Base-by-base conservation (phyloP, 495 filamentous ascomycete genomes). In the Hypoxylon subgilvum region DNA sequence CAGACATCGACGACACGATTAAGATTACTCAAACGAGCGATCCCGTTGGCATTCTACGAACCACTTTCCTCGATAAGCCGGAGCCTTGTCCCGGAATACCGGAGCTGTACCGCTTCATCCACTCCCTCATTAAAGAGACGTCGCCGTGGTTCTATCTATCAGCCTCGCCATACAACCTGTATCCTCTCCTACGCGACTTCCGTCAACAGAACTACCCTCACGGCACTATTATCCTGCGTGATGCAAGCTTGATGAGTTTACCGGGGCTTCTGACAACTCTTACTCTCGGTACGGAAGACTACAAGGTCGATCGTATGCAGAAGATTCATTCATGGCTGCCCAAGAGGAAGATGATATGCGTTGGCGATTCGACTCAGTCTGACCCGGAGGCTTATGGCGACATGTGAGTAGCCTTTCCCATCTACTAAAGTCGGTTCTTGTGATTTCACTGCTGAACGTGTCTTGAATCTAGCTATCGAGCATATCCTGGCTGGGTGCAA, bases 1-100 rank as follows among this genome's bases (percentile, higher is more conserved):
- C 39, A 85, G 93, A 97, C 66, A 87, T 97, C 67, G 93, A 97
- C 71, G 93, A 97, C 71, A 94, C 93, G 2, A 96, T 97, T 77
- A 97, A 97, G 74, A 77, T 91, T 44, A 96, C 93, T 0, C 81
- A 88, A 67, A 96, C 94, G 2, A 83, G 84, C 32, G 84, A 88
- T 38, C 82, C 88, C 1, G 82, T 88, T 36, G 90, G 90, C 4
- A 91, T 96, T 56, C 76, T 96, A 3, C 80, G 82, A 27, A 88
- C 88, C 8, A 97, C 92, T 2, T 96, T 97, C 64, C 84, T 86
- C 34, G 86, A 90, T n/a, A 76, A 84, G 14, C 87, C 90, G 0
- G 72, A 81, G 41, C 84, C 90, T 2, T 84, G 92, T 12, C 48
- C 75, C 0, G 91, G 88, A 19, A 97, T 96, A 91, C 88, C 91